Base-by-base conservation (phyloP, 1,284 basidiomycete genomes). In the Xerocomus minutiporus region DNA sequence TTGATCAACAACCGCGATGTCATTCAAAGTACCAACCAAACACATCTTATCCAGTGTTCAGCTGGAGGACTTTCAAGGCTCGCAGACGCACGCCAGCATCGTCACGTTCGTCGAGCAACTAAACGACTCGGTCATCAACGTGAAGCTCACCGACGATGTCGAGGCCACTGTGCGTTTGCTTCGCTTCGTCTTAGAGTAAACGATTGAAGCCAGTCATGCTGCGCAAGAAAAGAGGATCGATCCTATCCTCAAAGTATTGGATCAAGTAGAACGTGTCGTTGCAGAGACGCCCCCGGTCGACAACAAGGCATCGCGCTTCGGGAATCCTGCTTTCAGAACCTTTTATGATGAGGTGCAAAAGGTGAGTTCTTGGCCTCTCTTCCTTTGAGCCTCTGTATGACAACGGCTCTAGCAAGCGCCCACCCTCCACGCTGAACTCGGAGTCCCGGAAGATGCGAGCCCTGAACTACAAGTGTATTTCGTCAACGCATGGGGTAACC, bases 251-350 rank as follows among this genome's bases (percentile, higher is more conserved):
- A 61, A 66, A 1, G 70, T 93, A 2, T 75, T 97, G 3, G 80
- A 87, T 45, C 67, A 71, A n/a, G 80, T 97, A 9, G 82, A 91
- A 65, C 64, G 74, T 39, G 73, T 88, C 31, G 88, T 84, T 1
- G 74, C 77, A 34, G 75, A 75, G 2, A 93, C 84, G 0, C 96
- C 96, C 3, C 86, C 95, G 0, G 84, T 96, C 23, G 88, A 95
- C 60, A 97, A 97, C 67, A 83, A 88, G 56, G 85, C 87, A 1
- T 97, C 94, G 42, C 77, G 97, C 26, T 99, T 99, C 63, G 97
- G 96, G 2, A 99, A 99, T 70, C 95, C 96, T 1, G 96, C 96
- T 0, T 99, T 99, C 73, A 80, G 90, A 62, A 83, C 82, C 0
- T 95, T 99, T 64, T 93, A 96, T 64, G 92, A 96, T 70, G 83